Evolutionary conservation across 140 eudicot genomes (phyloP).

Genomic region (Anethum foeniculum): DNA sequence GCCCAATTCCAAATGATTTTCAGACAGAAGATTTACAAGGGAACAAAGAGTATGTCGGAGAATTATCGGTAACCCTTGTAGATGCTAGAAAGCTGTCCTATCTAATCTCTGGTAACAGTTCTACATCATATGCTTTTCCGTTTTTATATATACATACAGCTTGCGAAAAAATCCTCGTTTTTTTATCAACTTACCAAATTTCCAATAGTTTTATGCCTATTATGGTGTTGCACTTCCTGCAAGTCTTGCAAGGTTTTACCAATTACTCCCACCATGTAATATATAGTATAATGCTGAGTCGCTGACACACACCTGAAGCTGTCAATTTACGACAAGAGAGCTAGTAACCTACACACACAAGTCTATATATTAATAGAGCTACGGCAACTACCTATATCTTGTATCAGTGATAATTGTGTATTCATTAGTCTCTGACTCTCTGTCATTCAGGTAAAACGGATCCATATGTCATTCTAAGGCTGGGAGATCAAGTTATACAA

Average conservation of each 20-base stretch:
- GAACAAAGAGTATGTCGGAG: slow-evolving; percentile 81
- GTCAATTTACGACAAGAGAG: background rate
- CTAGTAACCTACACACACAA: background rate
- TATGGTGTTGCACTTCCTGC: background rate
- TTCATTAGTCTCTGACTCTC: slow-evolving; percentile 1
- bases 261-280: background rate
- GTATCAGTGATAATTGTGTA: background rate
- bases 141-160: background rate
- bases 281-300: background rate
- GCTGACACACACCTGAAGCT: background rate
- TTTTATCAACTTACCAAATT: background rate
- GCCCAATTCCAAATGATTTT: slow-evolving; percentile 55
- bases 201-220: background rate
- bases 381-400: background rate
- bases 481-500: slow-evolving; percentile 92
- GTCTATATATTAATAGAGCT: background rate
- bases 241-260: background rate
- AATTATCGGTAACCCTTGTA: slow-evolving; percentile 89
- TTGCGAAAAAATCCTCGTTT: background rate
- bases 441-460: slow-evolving; percentile 72
- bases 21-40: slow-evolving; percentile 78
- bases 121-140: background rate
- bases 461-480: slow-evolving; percentile 72
- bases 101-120: slow-evolving; percentile 46
- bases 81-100: slow-evolving; percentile 90